Conservation (phyloP, 1,139 yeast species). For the Hemisphaericaspora lyxosophila region DNA sequence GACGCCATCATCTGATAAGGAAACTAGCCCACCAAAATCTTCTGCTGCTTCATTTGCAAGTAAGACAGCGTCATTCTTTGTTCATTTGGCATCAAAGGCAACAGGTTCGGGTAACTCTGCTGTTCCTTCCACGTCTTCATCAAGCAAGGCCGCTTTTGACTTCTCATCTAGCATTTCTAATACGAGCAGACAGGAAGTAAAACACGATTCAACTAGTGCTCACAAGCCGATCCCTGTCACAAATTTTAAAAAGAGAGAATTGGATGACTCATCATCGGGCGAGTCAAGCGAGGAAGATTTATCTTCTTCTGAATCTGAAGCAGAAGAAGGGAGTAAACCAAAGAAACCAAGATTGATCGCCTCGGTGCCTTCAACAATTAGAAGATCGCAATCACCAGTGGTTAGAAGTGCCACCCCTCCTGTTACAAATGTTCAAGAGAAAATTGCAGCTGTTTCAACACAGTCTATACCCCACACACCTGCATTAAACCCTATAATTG, state of each 20-base stretch:
- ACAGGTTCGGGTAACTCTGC: neutral
- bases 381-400: slow-evolving; percentile 8
- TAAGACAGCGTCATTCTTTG: neutral
- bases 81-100: neutral
- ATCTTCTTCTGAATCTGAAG: slow-evolving; percentile 11
- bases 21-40: neutral
- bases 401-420: slow-evolving; percentile 6
- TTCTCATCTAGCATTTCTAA: neutral
- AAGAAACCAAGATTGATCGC: slow-evolving; percentile 18
- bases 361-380: slow-evolving; percentile 12
- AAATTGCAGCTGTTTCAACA: slow-evolving; percentile 1
- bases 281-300: slow-evolving; percentile 11
- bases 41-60: slow-evolving; percentile 1
- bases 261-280: slow-evolving; percentile 11
- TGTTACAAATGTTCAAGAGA: neutral
- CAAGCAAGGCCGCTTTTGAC: neutral
- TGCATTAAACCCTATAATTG: neutral
- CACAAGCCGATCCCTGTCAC: slow-evolving; percentile 24
- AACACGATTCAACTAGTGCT: neutral
- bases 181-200: neutral
- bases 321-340: slow-evolving; percentile 8
- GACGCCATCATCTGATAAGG: neutral
- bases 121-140: neutral
- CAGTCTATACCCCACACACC: slow-evolving; percentile 1
- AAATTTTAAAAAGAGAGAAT: slow-evolving; percentile 7